Evolutionary conservation across 169 alveolate species (phyloP).

Genomic region (Cryptosporidium ryanae): DNA sequence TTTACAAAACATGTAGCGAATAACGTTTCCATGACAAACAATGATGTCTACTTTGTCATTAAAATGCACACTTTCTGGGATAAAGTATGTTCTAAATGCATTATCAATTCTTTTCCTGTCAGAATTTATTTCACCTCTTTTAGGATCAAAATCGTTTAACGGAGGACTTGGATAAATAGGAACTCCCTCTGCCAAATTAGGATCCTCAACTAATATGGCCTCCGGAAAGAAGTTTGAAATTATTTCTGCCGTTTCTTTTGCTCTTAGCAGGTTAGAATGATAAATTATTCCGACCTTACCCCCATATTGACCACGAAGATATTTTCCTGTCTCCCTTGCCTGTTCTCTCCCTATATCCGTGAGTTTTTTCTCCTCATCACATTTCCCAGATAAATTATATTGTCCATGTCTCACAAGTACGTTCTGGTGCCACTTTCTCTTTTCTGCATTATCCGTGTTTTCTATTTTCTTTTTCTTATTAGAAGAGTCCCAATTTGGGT

Average conservation of each 20-base stretch:
- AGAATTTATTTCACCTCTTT: constrained; percentile 66
- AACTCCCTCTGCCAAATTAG: constrained; percentile 80
- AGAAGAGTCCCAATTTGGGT: constrained; percentile 50
- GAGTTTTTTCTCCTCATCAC: constrained; percentile 76
- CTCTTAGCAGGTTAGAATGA: constrained; percentile 79
- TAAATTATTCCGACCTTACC: constrained; percentile 74
- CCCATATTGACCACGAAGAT: constrained; percentile 73
- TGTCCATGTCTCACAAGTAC: constrained; percentile 81
- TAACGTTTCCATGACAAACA: constrained; percentile 80
- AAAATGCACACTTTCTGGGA: constrained; percentile 68
- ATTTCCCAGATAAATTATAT: constrained; percentile 63
- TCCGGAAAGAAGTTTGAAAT: constrained; percentile 80
- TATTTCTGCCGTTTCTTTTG: constrained; percentile 81
- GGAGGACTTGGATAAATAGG: constrained; percentile 80
- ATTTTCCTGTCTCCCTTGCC: constrained; percentile 77
- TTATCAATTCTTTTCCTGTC: constrained; percentile 79
- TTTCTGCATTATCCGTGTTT: neutral
- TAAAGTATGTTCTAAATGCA: constrained; percentile 78
- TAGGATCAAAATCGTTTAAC: constrained; percentile 77
- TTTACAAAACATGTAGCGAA: constrained; percentile 78
- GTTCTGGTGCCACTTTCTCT: constrained; percentile 73
- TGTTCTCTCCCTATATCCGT: constrained; percentile 80
- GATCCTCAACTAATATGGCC: constrained; percentile 77
- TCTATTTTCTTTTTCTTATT: constrained; percentile 42
- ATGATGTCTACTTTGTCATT: constrained; percentile 75